phyloP scores from a whole-genome alignment of 2,329 filamentous ascomycete species.

The Diaporthe ampelina region DNA sequence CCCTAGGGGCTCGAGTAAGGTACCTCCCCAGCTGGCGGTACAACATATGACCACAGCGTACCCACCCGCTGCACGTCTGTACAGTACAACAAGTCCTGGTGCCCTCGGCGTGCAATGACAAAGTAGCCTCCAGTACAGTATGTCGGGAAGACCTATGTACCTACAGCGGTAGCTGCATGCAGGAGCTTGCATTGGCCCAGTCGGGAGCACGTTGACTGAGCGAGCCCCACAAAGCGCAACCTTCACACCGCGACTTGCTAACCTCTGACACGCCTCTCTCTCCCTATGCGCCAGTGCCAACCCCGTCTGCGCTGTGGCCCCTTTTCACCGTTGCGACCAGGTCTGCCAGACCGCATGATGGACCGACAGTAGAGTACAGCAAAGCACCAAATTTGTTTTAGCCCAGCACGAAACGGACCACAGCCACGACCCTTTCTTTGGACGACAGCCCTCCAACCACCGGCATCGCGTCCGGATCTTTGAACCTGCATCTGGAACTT shows the following conservation, averaged over 20 bases:
- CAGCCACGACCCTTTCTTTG: slow-evolving; percentile 33
- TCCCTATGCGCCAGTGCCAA: slow-evolving; percentile 28
- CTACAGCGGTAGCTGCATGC: slow-evolving; percentile 24
- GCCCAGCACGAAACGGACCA: slow-evolving; percentile 19
- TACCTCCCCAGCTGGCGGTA: slow-evolving; percentile 1
- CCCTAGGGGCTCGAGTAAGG: slow-evolving; percentile 17
- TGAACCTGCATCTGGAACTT: slow-evolving; percentile 30
- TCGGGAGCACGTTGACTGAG: slow-evolving; percentile 32
- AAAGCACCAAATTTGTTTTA: slow-evolving; percentile 39
- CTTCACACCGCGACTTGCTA: slow-evolving; percentile 38
- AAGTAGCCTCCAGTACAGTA: slow-evolving; percentile 11
- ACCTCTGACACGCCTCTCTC: slow-evolving; percentile 33
- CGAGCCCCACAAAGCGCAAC: slow-evolving; percentile 36
- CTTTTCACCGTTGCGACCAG: slow-evolving; percentile 37
- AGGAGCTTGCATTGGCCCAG: slow-evolving; percentile 34
- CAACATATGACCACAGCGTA: neutral
- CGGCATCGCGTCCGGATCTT: slow-evolving; percentile 31
- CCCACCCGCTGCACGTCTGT: neutral
- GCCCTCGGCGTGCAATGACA: neutral
- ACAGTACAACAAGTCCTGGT: neutral
- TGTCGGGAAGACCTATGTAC: slow-evolving; percentile 29
- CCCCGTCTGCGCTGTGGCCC: slow-evolving; percentile 38
- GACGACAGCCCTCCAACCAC: slow-evolving; percentile 32
- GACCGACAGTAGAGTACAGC: slow-evolving; percentile 36
- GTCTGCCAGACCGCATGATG: slow-evolving; percentile 35